Conservation (phyloP, 2,329 filamentous ascomycete genomes). For the Xylariaceae sp. region DNA sequence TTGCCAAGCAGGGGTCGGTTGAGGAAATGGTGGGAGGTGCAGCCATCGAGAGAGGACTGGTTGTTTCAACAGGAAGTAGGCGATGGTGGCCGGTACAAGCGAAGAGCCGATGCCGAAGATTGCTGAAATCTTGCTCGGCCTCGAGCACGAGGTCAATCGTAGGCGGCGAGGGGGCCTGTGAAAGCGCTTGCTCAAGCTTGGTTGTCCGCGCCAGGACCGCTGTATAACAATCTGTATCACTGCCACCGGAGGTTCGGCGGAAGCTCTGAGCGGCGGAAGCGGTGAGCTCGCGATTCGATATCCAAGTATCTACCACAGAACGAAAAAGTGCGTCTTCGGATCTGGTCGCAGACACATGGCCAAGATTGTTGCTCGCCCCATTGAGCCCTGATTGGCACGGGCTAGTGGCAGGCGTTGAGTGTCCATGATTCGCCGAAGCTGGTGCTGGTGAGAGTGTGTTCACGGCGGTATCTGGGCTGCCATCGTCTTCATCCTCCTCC, state of each 20-base stretch:
- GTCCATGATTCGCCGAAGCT: background rate
- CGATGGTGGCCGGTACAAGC: conserved; percentile 21
- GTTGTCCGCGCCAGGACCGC: conserved; percentile 15
- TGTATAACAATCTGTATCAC: conserved; percentile 14
- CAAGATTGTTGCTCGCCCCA: background rate
- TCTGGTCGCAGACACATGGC: background rate
- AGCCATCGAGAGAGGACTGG: background rate
- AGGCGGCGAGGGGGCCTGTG: background rate
- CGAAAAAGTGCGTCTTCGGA: background rate
- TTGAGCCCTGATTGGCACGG: background rate
- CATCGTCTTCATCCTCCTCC: background rate
- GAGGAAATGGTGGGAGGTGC: background rate
- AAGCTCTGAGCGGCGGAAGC: too few species aligned
- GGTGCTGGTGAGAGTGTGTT: too few species aligned
- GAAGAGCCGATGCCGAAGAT: conserved; percentile 14
- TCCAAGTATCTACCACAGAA: background rate
- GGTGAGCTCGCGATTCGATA: background rate
- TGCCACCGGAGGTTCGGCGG: background rate
- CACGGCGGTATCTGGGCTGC: background rate
- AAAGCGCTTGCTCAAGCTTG: conserved; percentile 20
- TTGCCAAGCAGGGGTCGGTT: conserved; percentile 7
- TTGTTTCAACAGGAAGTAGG: background rate
- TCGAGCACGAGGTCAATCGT: conserved; percentile 24
- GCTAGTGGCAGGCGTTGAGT: background rate
- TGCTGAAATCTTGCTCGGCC: conserved; percentile 23